A percentile compares a stretch with the other conserved stretches of the same genome.
Evolutionary conservation across 306 rosid species (phyloP).

Genomic region (Lotus japonicus): DNA sequence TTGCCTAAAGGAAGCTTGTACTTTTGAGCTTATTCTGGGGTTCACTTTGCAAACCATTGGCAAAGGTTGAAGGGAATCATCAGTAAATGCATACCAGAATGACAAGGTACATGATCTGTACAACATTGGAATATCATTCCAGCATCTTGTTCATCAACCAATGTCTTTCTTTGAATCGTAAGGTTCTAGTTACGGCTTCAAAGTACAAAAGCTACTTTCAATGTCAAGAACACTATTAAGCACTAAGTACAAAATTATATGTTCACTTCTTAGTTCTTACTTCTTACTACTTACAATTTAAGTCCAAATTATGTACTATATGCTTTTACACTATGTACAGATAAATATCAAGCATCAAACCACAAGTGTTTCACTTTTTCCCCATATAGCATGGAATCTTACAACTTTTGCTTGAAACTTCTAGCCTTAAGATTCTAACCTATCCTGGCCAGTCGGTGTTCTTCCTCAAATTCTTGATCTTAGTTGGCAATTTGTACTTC

Average conservation of each 20-base stretch:
- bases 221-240: neutral
- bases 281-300: neutral
- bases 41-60: slow-evolving; percentile 34
- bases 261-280: neutral
- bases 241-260: slow-evolving; percentile 6
- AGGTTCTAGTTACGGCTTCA: neutral
- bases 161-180: slow-evolving; percentile 16
- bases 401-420: slow-evolving; percentile 15
- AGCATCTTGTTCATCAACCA: slow-evolving; percentile 29
- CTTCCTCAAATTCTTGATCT: no score
- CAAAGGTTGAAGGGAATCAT: slow-evolving; percentile 28
- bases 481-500: no score
- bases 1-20: slow-evolving; percentile 10
- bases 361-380: slow-evolving; percentile 1
- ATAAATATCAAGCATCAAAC: neutral
- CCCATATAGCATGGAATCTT: slow-evolving; percentile 9
- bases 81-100: neutral
- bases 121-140: slow-evolving; percentile 27
- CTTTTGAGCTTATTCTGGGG: neutral
- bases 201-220: slow-evolving; percentile 17
- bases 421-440: neutral
- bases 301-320: neutral
- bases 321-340: neutral
- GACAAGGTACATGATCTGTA: slow-evolving; percentile 11
- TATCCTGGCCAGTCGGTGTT: no score